Conservation (phyloP, 164 flowering plant genomes). For the Houttuynia cordata region DNA sequence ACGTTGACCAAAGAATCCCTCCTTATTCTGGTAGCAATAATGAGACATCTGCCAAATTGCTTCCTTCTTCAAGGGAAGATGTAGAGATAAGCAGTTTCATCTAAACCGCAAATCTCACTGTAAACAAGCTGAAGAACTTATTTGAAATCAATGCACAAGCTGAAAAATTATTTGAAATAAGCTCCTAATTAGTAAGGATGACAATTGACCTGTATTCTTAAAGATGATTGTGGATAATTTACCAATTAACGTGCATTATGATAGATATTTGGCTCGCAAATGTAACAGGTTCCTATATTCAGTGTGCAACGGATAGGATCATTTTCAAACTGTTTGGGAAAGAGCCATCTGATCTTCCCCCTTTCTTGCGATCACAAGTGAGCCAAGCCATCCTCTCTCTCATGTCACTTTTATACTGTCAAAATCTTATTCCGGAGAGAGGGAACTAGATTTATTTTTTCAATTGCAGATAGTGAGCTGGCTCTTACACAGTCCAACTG, state of each 20-base stretch:
- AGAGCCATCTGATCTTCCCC: constrained; percentile 41
- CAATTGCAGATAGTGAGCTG: constrained; percentile 52
- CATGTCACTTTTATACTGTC: background rate
- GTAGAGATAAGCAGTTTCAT: background rate
- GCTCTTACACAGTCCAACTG: constrained; percentile 69
- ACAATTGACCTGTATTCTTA: too few relatives aligned
- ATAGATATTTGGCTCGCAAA: background rate
- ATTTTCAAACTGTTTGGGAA: constrained; percentile 52
- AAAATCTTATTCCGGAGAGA: background rate
- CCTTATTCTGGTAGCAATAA: background rate
- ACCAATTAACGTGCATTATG: background rate
- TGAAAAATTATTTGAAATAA: too few relatives aligned
- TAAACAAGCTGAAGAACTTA: too few relatives aligned
- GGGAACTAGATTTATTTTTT: background rate
- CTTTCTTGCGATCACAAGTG: constrained; percentile 42
- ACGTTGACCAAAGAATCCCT: background rate
- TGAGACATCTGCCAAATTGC: background rate
- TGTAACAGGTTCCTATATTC: constrained; percentile 1
- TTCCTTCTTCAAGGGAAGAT: background rate
- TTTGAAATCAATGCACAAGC: too few relatives aligned
- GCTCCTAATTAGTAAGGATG: background rate
- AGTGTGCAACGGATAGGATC: constrained; percentile 45
- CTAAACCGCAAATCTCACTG: too few relatives aligned
- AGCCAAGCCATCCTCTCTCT: background rate
- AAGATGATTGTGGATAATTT: background rate